These are phyloP conservation scores for Solanum medicagineum DNA, from an alignment of 257 asterid species.

Conservation along the genomic window DNA sequence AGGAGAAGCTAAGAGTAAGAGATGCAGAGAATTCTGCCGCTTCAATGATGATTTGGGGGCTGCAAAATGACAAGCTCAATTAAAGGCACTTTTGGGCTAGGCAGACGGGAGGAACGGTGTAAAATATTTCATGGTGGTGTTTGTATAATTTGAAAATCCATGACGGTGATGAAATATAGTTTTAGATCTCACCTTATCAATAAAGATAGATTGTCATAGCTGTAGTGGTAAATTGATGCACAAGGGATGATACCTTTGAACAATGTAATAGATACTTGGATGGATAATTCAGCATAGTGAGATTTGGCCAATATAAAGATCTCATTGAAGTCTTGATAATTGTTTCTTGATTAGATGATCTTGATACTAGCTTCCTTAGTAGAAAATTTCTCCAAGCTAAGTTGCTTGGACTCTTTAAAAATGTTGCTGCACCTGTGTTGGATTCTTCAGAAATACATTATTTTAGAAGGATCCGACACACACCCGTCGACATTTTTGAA, in stretches of 20 bases:
- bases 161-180: background rate
- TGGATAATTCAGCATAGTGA: background rate
- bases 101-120: background rate
- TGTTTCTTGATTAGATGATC: too few species aligned
- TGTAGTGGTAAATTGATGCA: background rate
- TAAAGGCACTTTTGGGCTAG: background rate
- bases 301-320: background rate
- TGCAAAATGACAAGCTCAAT: slow-evolving; percentile 21
- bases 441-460: too few species aligned
- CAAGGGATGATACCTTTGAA: background rate
- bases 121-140: background rate
- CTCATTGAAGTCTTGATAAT: too few species aligned
- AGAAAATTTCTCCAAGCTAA: too few species aligned
- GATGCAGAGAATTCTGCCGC: slow-evolving; percentile 90
- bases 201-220: background rate
- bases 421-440: too few species aligned
- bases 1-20: slow-evolving; percentile 37
- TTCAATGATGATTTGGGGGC: slow-evolving; percentile 35
- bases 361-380: too few species aligned
- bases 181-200: background rate
- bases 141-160: background rate
- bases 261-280: background rate
- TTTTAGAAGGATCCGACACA: too few species aligned
- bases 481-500: too few species aligned
- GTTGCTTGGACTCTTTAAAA: too few species aligned